Base-by-base conservation (phyloP, 2,329 filamentous ascomycete genomes). In the Colletotrichum filicis region DNA sequence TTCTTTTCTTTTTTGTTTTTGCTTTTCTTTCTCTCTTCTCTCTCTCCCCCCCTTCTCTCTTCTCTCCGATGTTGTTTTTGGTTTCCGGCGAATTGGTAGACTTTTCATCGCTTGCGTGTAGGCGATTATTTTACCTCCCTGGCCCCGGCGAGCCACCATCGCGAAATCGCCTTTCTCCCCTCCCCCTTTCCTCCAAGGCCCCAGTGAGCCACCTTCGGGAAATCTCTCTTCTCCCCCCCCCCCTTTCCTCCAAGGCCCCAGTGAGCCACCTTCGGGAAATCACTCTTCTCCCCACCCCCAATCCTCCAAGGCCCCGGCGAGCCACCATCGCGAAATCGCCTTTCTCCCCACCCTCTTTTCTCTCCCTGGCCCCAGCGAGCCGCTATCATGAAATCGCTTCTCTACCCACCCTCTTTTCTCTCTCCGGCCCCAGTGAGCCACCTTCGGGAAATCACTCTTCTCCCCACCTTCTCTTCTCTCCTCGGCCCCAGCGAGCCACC, bases 281-380 rank as follows among this genome's bases (percentile, higher is more conserved):
- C 37, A 16, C 14, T n/a, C 24, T n/a, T 8, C 49, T 30, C 58
- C 35, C 22, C 12, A 46, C 35, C 24, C 24, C 24, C 24, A 3
- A 3, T 7, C 7, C 26, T 32, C 65, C 26, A 46, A 53, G 65
- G 58, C 58, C 58, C 49, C 58, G 66, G 58, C 62, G 66, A 63
- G 58, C 66, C 49, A 42, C 3, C 37, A 3, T 42, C 2, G 37
- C 2, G 3, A 42, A 42, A 42, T 42, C 37, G 37, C 14, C 49
- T 53, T n/a, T 8, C 49, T 30, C 58, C 35, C 22, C 14, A 46
- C 35, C 24, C 26, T 26, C 6, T 42, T 8, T 35, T 35, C 32
- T 35, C 22, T 63, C 60, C 42, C 42, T 3, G 42, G 60, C n/a
- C 60, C 19, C 60, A 30, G 42, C 26, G 42, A 52, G n/a, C 60